phyloP scores from a whole-genome alignment of 805 yeast species.

The Hanseniaspora mollemarum region DNA sequence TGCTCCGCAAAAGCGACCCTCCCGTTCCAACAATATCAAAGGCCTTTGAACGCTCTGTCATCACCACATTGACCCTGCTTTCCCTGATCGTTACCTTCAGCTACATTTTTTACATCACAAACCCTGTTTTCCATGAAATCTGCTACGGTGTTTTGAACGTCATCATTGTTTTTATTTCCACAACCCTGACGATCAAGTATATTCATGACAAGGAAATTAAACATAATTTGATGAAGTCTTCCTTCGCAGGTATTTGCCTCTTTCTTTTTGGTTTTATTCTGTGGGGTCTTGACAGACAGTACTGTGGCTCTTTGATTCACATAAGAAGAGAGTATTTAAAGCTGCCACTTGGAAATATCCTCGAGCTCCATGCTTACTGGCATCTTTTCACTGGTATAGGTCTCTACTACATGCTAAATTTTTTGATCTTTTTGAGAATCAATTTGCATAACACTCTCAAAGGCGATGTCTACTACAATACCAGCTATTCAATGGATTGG shows the following conservation, averaged over 20 bases:
- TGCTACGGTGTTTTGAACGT: constrained; percentile 72
- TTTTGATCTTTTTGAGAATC: constrained; percentile 61
- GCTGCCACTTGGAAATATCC: constrained; percentile 65
- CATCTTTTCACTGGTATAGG: constrained; percentile 79
- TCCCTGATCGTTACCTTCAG: constrained; percentile 3
- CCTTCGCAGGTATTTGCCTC: constrained; percentile 47
- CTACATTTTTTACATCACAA: constrained; percentile 51
- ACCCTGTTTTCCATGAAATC: constrained; percentile 82
- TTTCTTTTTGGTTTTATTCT: constrained; percentile 67
- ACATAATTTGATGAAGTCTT: constrained; percentile 42
- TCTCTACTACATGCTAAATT: constrained; percentile 72
- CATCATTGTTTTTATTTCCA: constrained; percentile 54
- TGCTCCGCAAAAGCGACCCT: no score
- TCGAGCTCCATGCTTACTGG: constrained; percentile 98
- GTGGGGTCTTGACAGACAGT: constrained; percentile 83
- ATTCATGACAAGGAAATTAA: constrained; percentile 42
- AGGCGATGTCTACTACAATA: constrained; percentile 9
- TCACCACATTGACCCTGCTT: constrained; percentile 30
- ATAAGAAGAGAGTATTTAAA: constrained; percentile 58
- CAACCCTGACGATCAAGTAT: constrained; percentile 38
- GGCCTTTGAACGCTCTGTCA: constrained; percentile 37
- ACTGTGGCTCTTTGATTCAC: constrained; percentile 49
- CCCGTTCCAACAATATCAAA: constrained; percentile 20
- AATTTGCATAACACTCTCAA: constrained; percentile 46
- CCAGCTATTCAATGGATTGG: constrained; percentile 5